These are phyloP conservation scores for Pythium apleroticum DNA, from an alignment of 352 stramenopile genomes.

Conservation along the genomic window DNA sequence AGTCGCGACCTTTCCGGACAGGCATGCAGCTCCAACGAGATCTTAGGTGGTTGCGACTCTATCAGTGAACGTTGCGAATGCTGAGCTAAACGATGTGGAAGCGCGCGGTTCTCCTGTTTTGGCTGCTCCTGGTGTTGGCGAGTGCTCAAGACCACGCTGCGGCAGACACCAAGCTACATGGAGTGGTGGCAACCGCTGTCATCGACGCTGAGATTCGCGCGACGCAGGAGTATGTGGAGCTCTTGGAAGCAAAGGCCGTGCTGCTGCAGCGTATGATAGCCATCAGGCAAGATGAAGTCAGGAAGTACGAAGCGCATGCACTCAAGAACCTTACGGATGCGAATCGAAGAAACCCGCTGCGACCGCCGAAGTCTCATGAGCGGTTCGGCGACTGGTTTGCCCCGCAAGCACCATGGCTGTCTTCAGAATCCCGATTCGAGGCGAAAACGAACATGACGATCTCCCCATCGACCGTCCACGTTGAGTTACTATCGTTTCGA, in stretches of 20 bases:
- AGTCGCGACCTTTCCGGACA: neutral
- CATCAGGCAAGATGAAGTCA: conserved; percentile 1
- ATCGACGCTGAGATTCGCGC: conserved; percentile 24
- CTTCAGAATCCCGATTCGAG: neutral
- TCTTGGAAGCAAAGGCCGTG: conserved; percentile 8
- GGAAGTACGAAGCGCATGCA: neutral
- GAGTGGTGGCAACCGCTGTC: neutral
- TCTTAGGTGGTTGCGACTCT: neutral
- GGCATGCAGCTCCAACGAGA: neutral
- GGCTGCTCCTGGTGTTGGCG: neutral
- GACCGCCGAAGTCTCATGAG: conserved; percentile 5
- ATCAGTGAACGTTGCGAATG: neutral
- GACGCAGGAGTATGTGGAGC: conserved; percentile 8
- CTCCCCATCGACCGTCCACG: conserved; percentile 3
- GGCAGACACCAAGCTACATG: neutral
- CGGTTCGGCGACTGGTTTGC: conserved; percentile 25
- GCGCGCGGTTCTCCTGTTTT: neutral
- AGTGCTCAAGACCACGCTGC: neutral
- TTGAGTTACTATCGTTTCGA: conserved; percentile 26
- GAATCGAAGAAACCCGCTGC: conserved; percentile 5
- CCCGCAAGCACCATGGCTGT: conserved; percentile 13
- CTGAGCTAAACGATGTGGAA: neutral
- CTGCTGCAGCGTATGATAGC: conserved; percentile 14
- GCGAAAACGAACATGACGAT: neutral
- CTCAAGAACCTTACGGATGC: neutral